phyloP scores from a whole-genome alignment of 257 asterid genomes.

The Forsythia suspensa region DNA sequence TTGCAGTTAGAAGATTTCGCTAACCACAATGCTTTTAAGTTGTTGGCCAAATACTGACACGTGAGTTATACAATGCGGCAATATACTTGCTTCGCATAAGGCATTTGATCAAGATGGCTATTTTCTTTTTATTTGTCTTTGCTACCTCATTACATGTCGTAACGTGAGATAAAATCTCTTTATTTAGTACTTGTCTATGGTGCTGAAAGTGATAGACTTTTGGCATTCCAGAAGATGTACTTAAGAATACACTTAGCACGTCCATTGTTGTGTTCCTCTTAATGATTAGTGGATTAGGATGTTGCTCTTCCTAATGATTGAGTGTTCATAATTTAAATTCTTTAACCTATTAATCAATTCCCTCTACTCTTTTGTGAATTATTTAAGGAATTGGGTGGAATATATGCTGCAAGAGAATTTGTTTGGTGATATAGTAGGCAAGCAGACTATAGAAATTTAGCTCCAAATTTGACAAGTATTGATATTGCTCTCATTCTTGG shows the following conservation, averaged over 20 bases:
- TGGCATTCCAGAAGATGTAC: conserved; percentile 85
- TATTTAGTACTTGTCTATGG: conserved; percentile 59
- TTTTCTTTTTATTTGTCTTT: too few relatives aligned
- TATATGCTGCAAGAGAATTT: too few relatives aligned
- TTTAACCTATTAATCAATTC: conserved; percentile 3
- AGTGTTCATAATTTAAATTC: conserved; percentile 1
- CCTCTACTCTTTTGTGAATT: not conserved
- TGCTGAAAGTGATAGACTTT: conserved; percentile 91
- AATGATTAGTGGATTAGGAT: not conserved
- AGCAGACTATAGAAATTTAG: too few relatives aligned
- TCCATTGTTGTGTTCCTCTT: not conserved
- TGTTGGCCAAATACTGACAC: not conserved
- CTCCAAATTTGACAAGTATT: too few relatives aligned
- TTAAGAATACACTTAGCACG: conserved; percentile 15
- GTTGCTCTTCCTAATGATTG: not conserved
- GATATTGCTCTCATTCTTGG: too few relatives aligned
- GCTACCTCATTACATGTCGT: too few relatives aligned
- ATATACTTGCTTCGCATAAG: too few relatives aligned
- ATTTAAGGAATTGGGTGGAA: too few relatives aligned
- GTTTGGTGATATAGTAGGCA: too few relatives aligned
- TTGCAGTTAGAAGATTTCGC: not conserved
- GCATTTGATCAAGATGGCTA: too few relatives aligned
- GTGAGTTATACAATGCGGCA: too few relatives aligned
- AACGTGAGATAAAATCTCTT: too few relatives aligned
- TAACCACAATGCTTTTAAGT: not conserved